A percentile compares a stretch with the other conserved stretches of the same genome.
These are phyloP conservation scores for Zymoseptoria ardabiliae DNA, from an alignment of 2,329 filamentous ascomycete species.

Conservation along the genomic window DNA sequence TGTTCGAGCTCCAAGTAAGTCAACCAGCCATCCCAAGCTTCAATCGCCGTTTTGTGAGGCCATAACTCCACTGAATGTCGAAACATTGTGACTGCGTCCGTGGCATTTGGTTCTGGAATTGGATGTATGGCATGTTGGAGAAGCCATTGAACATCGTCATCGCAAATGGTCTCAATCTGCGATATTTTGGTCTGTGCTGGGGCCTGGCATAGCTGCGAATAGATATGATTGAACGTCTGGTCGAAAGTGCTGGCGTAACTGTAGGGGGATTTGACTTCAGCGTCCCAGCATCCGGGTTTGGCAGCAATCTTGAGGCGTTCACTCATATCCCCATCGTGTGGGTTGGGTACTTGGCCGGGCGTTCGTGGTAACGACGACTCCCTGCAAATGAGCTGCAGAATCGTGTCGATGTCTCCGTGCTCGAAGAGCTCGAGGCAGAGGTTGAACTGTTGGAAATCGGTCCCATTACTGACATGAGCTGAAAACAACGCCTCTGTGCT, in stretches of 20 bases:
- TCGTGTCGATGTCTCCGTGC: background rate
- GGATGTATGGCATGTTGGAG: background rate
- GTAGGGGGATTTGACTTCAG: background rate
- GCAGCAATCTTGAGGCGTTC: background rate
- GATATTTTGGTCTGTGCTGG: background rate
- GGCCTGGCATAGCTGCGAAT: background rate
- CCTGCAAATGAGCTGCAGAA: background rate
- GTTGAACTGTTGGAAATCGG: background rate
- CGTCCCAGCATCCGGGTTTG: background rate
- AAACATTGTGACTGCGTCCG: background rate
- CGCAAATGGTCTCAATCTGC: background rate
- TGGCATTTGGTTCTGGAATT: background rate
- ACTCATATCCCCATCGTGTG: background rate
- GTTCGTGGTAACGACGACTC: background rate
- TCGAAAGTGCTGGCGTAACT: background rate
- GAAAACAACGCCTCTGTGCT: background rate
- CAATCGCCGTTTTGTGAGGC: conserved; percentile 1
- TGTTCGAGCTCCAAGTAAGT: conserved; percentile 5
- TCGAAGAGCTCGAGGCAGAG: background rate
- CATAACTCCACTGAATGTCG: background rate
- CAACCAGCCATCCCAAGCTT: conserved; percentile 6
- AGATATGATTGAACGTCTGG: background rate
- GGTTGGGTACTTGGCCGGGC: background rate
- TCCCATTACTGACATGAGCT: background rate
- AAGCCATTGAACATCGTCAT: background rate